These are phyloP conservation scores for Pterocarpus macrocarpus DNA, from an alignment of 306 rosid genomes.

Conservation along the genomic window DNA sequence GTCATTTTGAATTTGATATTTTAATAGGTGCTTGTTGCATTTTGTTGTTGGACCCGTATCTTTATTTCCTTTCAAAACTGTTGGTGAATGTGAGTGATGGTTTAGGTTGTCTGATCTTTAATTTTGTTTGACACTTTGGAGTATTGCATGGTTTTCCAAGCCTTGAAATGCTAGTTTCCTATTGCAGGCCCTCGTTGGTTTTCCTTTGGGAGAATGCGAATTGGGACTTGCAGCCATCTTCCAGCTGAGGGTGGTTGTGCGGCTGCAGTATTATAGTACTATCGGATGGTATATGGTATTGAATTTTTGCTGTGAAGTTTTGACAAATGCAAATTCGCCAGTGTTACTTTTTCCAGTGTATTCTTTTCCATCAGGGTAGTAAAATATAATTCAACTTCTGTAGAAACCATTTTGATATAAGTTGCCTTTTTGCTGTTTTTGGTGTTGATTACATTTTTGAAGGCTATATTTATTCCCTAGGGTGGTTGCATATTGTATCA, in stretches of 20 bases:
- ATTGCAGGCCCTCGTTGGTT: constrained; percentile 13
- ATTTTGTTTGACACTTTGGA: constrained; percentile 2
- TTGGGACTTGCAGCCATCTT: constrained; percentile 22
- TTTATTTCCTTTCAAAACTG: not conserved
- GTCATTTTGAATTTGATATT: not conserved
- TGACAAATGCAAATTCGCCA: not conserved
- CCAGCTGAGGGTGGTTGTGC: not conserved
- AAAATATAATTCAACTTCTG: not conserved
- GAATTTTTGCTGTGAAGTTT: not conserved
- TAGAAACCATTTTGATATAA: not conserved
- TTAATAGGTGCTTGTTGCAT: not conserved
- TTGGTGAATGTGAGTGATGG: not conserved
- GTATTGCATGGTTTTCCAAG: constrained; percentile 11
- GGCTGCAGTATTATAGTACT: not conserved
- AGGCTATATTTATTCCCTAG: not conserved
- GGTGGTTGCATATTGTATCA: not conserved
- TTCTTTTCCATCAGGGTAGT: not conserved
- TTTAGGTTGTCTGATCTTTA: constrained; percentile 23
- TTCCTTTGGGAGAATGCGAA: constrained; percentile 1
- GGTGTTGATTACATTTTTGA: not conserved
- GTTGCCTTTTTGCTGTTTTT: not conserved
- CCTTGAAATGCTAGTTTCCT: constrained; percentile 29
- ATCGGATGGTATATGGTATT: not conserved
- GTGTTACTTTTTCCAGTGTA: not conserved
- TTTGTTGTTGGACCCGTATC: not conserved